These are phyloP conservation scores for Fusarium nematophilum DNA, from an alignment of 2,329 filamentous ascomycete species.

Conservation along the genomic window DNA sequence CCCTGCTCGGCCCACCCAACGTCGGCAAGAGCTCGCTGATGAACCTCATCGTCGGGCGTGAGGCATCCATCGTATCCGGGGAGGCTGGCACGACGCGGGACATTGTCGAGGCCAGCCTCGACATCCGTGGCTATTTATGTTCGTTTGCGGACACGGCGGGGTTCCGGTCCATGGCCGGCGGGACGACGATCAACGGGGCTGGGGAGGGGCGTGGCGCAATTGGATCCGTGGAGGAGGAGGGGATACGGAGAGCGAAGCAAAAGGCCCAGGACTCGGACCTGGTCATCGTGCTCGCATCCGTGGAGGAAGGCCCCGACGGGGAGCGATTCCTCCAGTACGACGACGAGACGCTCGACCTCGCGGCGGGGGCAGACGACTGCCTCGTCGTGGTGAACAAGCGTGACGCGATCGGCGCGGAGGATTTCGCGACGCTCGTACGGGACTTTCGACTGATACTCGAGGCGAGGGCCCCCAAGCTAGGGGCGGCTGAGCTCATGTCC, in stretches of 20 bases:
- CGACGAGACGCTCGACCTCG: conserved; percentile 65
- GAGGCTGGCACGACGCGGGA: conserved; percentile 96
- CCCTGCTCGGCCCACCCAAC: conserved; percentile 91
- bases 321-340: conserved; percentile 64
- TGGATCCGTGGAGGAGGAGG: conserved; percentile 85
- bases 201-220: conserved; percentile 54
- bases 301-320: conserved; percentile 64
- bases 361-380: conserved; percentile 58
- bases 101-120: conserved; percentile 90
- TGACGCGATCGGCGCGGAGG: conserved; percentile 57
- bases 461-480: conserved; percentile 39
- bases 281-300: conserved; percentile 81
- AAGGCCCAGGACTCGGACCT: conserved; percentile 87
- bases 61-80: conserved; percentile 93
- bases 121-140: conserved; percentile 89
- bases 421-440: conserved; percentile 53
- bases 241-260: conserved; percentile 85
- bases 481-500: conserved; percentile 52
- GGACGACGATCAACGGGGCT: conserved; percentile 19
- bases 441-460: conserved; percentile 50
- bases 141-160: conserved; percentile 97
- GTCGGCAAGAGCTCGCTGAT: conserved; percentile 94
- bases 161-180: conserved; percentile 65
- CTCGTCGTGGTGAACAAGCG: conserved; percentile 73
- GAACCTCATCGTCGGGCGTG: conserved; percentile 88